Evolutionary conservation across 73 alveolate genomes (phyloP), one percentile per base, ranked within the genome.

Genomic region (Paramecium tetraurelia): DNA sequence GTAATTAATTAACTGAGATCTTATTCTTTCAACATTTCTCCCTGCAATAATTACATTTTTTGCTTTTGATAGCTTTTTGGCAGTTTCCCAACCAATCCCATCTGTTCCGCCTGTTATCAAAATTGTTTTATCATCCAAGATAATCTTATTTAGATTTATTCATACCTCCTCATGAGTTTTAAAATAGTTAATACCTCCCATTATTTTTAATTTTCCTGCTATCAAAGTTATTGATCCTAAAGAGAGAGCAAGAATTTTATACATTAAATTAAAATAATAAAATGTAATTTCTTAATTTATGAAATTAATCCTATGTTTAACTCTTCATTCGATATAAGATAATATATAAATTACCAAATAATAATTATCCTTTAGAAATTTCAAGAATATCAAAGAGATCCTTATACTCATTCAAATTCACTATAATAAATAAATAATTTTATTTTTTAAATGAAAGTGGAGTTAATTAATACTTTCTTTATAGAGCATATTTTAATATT

Each of bases 31-130:
- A 16, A 35, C n/a, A 36, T 75, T 41, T 75, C 68, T 75, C 35
- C 38, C 31, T 14, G 87, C 69, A 14, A 75, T 3, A 35, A 75
- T 33, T 68, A 59, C 24, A 90, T 85, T 27, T 92, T 59, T 35
- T 22, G 87, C 87, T 12, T 75, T 41, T 75, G 36, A n/a, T 35
- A 75, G 12, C 20, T 35, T 38, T 75, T 75, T 75, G 0, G 36
- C 68, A 21, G 85, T 68, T 68, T 68, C 48, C 85, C 21, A 68
- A 24, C 48, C 96, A 68, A 59, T 63, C 38, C 97, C 97, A 53
- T 87, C 92, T 2, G 93, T 86, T 7, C 93, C 92, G 7, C 97
- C 97, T 18, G 97, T 94, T 40, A 94, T 77, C 58, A 94, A 92
- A n/a, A 94, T 83, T 0, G 89, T 59, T 50, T 94, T 68, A 35